Percentiles rank a stretch among this genome's conserved stretches.
Conservation (phyloP, 495 filamentous ascomycete species). For the Amniculicola lignicola region DNA sequence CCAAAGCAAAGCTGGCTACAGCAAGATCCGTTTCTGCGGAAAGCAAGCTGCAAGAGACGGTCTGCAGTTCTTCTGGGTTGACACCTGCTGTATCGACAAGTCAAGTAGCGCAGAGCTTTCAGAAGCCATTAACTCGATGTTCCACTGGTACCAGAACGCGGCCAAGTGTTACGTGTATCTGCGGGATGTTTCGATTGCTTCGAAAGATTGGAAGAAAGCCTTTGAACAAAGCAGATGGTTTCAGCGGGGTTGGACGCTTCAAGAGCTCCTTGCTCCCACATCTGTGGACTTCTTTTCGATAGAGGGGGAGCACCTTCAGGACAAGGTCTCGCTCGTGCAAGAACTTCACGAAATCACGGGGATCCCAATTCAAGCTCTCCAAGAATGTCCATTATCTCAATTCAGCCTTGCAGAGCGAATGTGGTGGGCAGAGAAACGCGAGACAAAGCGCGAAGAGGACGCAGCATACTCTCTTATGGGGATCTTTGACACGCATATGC, state of each 20-base stretch:
- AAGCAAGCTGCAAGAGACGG: conserved; percentile 6
- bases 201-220: not conserved
- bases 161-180: no score
- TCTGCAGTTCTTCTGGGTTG: not conserved
- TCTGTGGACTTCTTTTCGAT: no score
- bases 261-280: no score
- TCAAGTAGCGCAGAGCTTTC: no score
- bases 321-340: no score
- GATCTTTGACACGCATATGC: not conserved
- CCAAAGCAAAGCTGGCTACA: conserved; percentile 1
- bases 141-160: no score
- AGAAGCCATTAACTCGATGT: no score
- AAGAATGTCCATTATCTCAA: not conserved
- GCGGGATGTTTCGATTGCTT: not conserved
- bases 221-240: no score
- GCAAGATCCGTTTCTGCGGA: conserved; percentile 2
- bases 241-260: no score
- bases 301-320: no score
- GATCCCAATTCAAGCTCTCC: not conserved
- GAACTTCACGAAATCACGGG: not conserved
- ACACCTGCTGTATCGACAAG: not conserved
- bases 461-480: conserved; percentile 1
- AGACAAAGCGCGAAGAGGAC: conserved; percentile 14
- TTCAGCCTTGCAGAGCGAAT: conserved; percentile 1
- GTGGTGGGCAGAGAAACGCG: conserved; percentile 5